Percentiles rank a stretch among this genome's conserved stretches.
phyloP scores from a whole-genome alignment of 176 grass and related monocot species.

The Puya raimondii region DNA sequence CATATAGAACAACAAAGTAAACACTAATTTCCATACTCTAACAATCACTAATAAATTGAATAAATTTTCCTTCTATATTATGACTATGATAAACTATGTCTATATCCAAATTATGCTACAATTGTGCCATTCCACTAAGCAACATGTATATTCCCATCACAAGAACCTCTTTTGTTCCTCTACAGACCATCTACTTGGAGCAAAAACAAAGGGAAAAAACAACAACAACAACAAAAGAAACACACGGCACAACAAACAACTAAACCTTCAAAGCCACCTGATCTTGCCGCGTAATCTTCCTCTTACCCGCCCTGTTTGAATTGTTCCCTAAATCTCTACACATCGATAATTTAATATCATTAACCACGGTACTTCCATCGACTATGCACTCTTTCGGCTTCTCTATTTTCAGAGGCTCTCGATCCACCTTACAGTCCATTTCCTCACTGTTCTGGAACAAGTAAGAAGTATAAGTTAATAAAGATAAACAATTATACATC shows the following conservation, averaged over 20 bases:
- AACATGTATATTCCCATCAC: no score
- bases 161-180: no score
- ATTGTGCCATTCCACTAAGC: no score
- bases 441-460: constrained; percentile 36
- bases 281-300: constrained; percentile 64
- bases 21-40: no score
- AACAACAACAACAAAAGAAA: constrained; percentile 6
- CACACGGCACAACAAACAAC: background rate
- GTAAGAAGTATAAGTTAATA: background rate
- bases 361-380: constrained; percentile 29
- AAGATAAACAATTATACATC: background rate
- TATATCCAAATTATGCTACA: no score
- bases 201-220: background rate
- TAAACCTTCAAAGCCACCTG: constrained; percentile 45
- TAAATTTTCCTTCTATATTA: no score
- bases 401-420: constrained; percentile 8
- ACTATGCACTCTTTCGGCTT: constrained; percentile 6
- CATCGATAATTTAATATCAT: constrained; percentile 20
- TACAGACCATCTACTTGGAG: no score
- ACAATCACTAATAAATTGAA: no score
- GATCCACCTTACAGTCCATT: constrained; percentile 19
- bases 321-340: constrained; percentile 49
- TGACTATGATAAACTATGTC: no score
- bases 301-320: constrained; percentile 41
- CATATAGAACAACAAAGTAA: no score